Percentiles rank a stretch among this genome's conserved stretches.
phyloP scores from a whole-genome alignment of 805 yeast genomes.

The Schwanniomyces vanrijiae region DNA sequence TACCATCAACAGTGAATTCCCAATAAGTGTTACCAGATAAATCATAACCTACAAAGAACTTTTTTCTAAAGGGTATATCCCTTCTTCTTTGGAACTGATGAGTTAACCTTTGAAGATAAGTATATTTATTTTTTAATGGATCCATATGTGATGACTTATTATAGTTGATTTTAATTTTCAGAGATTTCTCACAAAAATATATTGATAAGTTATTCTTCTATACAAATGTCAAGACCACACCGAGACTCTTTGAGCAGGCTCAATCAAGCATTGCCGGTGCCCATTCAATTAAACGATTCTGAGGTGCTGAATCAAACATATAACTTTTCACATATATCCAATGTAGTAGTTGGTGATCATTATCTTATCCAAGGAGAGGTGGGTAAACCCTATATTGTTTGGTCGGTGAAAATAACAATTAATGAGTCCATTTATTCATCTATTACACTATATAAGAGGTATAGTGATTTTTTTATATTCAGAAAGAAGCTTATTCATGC shows the following conservation, averaged over 20 bases:
- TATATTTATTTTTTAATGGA: constrained; percentile 47
- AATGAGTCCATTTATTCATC: constrained; percentile 38
- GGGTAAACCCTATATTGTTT: constrained; percentile 36
- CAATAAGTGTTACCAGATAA: constrained; percentile 84
- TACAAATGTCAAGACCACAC: constrained; percentile 7
- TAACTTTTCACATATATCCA: constrained; percentile 33
- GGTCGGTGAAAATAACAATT: constrained; percentile 38
- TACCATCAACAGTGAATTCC: constrained; percentile 66
- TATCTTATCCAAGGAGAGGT: constrained; percentile 39
- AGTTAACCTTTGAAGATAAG: constrained; percentile 49
- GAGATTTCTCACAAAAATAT: neutral
- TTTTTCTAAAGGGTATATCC: constrained; percentile 65
- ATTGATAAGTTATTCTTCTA: neutral
- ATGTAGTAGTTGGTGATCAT: constrained; percentile 42
- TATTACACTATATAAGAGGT: constrained; percentile 56
- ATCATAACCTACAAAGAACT: constrained; percentile 75
- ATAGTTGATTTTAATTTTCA: neutral
- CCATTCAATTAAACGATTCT: constrained; percentile 28
- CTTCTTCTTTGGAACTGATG: constrained; percentile 62
- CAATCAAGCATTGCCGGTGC: constrained; percentile 36
- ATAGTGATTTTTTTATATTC: constrained; percentile 59
- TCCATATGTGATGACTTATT: constrained; percentile 36
- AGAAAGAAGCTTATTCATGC: constrained; percentile 40
- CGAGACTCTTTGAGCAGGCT: constrained; percentile 23
- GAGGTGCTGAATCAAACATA: neutral